phyloP scores from a whole-genome alignment of 805 yeast species.

The Metschnikowia lachancei region DNA sequence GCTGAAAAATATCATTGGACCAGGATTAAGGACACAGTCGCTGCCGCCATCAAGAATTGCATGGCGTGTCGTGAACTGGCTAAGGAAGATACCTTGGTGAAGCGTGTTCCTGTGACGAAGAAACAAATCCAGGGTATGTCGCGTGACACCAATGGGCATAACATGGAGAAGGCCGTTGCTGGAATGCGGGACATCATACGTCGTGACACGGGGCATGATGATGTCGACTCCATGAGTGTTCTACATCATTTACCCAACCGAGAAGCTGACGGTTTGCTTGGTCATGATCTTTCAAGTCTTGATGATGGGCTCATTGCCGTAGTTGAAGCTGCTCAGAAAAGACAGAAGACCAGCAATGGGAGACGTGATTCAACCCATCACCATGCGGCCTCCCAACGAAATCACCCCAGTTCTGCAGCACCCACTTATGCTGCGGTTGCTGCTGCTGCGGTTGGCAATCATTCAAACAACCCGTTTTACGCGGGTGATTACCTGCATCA shows the following conservation, averaged over 20 bases:
- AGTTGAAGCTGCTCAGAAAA: constrained; percentile 55
- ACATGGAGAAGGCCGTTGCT: neutral
- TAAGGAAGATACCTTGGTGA: constrained; percentile 21
- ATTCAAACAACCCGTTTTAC: constrained; percentile 19
- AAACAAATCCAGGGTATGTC: neutral
- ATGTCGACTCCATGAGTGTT: constrained; percentile 36
- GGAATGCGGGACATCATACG: neutral
- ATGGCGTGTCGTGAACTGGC: constrained; percentile 61
- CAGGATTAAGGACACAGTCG: constrained; percentile 82
- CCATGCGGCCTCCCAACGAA: neutral
- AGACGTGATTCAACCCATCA: constrained; percentile 3
- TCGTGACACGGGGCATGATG: constrained; percentile 16
- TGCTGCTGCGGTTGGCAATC: constrained; percentile 29
- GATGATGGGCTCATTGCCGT: constrained; percentile 55
- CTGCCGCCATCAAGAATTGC: constrained; percentile 74
- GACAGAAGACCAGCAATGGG: constrained; percentile 28
- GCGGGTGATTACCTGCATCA: constrained; percentile 14
- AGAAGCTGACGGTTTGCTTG: constrained; percentile 30
- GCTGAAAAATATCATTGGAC: constrained; percentile 89
- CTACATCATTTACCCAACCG: constrained; percentile 14
- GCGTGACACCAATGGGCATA: neutral
- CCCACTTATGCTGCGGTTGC: constrained; percentile 36
- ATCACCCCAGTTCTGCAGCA: constrained; percentile 13
- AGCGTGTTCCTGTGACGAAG: constrained; percentile 8
- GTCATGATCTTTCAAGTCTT: constrained; percentile 42